Evolutionary conservation across 192 early-diverging fungal species (phyloP).

Genomic region (Lobosporangium transversale): DNA sequence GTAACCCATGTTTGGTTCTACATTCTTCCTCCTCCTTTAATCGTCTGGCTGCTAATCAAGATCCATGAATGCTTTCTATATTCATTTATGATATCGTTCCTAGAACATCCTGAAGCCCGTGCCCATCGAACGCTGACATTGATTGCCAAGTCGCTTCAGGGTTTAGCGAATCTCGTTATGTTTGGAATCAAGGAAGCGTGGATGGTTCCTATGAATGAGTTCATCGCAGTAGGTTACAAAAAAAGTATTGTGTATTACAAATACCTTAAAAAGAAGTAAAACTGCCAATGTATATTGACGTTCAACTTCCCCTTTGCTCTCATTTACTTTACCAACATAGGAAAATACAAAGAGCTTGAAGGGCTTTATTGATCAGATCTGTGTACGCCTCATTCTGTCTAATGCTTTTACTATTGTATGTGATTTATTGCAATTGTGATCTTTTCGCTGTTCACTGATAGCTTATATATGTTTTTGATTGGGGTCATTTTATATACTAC

Average conservation of each 20-base stretch:
- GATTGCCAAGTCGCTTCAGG: constrained; percentile 78
- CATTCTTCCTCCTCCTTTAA: too few relatives aligned
- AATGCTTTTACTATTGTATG: too few relatives aligned
- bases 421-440: too few relatives aligned
- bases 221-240: constrained; percentile 59
- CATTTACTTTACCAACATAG: constrained; percentile 26
- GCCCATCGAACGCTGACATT: constrained; percentile 72
- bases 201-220: constrained; percentile 72
- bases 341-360: constrained; percentile 67
- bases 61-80: too few relatives aligned
- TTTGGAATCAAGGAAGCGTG: constrained; percentile 73
- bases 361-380: constrained; percentile 70
- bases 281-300: neutral
- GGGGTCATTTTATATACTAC: too few relatives aligned
- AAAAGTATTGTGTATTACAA: neutral
- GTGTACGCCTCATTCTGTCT: too few relatives aligned
- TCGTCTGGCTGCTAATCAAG: too few relatives aligned
- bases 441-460: too few relatives aligned
- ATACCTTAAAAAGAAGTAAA: neutral
- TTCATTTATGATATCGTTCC: too few relatives aligned
- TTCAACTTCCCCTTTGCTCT: neutral
- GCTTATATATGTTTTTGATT: too few relatives aligned
- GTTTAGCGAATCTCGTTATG: constrained; percentile 72
- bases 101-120: constrained; percentile 64
- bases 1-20: constrained; percentile 15